phyloP scores from a whole-genome alignment of 148 eudicot species.

The Chenopodium suecicum region DNA sequence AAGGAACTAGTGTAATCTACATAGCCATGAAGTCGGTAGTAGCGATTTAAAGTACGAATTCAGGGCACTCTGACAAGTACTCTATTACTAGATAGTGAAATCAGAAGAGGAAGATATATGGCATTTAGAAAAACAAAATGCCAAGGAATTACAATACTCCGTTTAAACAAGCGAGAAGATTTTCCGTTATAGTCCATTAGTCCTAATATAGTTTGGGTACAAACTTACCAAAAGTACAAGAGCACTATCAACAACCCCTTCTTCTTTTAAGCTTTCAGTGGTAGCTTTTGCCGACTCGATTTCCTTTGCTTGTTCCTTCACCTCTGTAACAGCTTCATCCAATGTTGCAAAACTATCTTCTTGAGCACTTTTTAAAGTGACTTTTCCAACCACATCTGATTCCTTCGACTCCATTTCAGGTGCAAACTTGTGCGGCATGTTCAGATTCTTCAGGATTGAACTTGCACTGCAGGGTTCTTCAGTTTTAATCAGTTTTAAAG shows the following conservation, averaged over 20 bases:
- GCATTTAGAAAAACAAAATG: background rate
- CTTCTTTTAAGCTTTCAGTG: constrained; percentile 63
- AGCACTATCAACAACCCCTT: constrained; percentile 71
- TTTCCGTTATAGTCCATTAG: too few species aligned
- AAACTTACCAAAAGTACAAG: constrained; percentile 60
- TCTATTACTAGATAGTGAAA: background rate
- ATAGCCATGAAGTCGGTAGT: too few species aligned
- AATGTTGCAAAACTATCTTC: constrained; percentile 41
- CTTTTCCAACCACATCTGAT: constrained; percentile 22
- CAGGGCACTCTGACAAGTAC: background rate
- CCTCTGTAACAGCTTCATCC: constrained; percentile 57
- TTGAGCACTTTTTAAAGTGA: constrained; percentile 23
- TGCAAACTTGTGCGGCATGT: constrained; percentile 36
- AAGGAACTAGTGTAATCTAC: background rate
- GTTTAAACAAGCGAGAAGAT: background rate
- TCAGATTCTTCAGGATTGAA: constrained; percentile 60
- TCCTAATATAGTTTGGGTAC: too few species aligned
- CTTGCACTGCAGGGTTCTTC: constrained; percentile 72
- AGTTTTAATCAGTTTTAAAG: constrained; percentile 39
- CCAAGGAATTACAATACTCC: background rate
- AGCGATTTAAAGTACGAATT: too few species aligned
- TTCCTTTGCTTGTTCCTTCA: constrained; percentile 72
- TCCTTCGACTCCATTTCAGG: constrained; percentile 14
- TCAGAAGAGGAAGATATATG: background rate
- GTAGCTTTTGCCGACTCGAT: constrained; percentile 69